These are phyloP conservation scores for Aspergillus floridensis DNA, from an alignment of 2,329 filamentous ascomycete genomes.

Conservation along the genomic window DNA sequence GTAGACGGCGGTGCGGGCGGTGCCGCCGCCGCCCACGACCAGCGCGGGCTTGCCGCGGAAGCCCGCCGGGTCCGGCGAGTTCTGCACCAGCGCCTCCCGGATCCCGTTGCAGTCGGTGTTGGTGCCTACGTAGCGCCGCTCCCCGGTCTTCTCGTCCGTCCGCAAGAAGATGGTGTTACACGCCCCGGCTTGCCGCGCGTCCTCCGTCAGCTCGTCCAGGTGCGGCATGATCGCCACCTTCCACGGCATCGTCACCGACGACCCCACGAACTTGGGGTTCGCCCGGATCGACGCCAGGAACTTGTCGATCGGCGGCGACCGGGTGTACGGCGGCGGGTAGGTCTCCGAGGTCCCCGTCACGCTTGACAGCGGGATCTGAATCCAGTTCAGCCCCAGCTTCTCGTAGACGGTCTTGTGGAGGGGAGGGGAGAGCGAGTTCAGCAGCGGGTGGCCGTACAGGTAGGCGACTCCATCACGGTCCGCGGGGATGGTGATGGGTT, in stretches of 20 bases:
- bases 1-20: constrained; percentile 74
- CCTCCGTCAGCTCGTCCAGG: constrained; percentile 69
- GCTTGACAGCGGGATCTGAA: constrained; percentile 48
- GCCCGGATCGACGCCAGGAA: constrained; percentile 36
- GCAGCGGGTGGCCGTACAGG: constrained; percentile 56
- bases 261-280: constrained; percentile 53
- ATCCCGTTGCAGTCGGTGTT: constrained; percentile 82
- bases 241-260: constrained; percentile 79
- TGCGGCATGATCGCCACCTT: constrained; percentile 73
- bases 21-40: constrained; percentile 74
- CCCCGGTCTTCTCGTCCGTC: constrained; percentile 38
- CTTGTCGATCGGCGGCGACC: constrained; percentile 34
- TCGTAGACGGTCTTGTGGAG: constrained; percentile 56
- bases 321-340: constrained; percentile 36
- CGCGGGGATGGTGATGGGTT: constrained; percentile 31
- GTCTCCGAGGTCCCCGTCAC: constrained; percentile 28
- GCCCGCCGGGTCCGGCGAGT: constrained; percentile 30
- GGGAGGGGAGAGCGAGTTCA: constrained; percentile 56
- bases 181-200: constrained; percentile 70
- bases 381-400: constrained; percentile 52
- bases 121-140: constrained; percentile 62
- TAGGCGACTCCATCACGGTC: constrained; percentile 53
- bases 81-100: constrained; percentile 66
- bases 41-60: constrained; percentile 60
- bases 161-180: constrained; percentile 75